These are phyloP conservation scores for Rhizopogon vinicolor DNA, from an alignment of 768 basidiomycete species.

Conservation along the genomic window DNA sequence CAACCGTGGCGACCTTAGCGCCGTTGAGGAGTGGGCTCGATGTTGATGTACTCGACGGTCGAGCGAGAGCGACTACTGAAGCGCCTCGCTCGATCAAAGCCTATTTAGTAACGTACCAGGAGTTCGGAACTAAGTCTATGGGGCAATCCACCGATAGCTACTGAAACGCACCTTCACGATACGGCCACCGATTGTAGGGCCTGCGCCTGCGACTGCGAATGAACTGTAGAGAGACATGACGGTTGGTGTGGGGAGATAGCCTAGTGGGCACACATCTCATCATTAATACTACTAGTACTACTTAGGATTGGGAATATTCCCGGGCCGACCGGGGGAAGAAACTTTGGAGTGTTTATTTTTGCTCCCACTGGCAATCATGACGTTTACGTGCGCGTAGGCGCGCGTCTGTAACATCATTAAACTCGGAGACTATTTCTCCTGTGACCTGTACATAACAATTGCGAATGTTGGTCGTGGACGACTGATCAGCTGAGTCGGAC, in stretches of 20 bases:
- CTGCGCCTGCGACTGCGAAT: constrained; percentile 32
- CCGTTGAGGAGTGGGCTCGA: constrained; percentile 18
- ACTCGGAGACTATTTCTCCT: too few species aligned
- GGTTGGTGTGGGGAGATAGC: not conserved
- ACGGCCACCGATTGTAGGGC: constrained; percentile 30
- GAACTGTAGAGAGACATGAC: constrained; percentile 25
- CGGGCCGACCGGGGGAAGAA: too few species aligned
- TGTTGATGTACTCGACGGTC: constrained; percentile 16
- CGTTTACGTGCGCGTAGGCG: too few species aligned
- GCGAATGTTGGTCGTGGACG: too few species aligned
- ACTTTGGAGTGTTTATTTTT: too few species aligned
- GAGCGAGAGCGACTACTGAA: constrained; percentile 22
- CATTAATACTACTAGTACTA: too few species aligned
- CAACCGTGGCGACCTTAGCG: constrained; percentile 22
- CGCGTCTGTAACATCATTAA: too few species aligned
- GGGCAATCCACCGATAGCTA: not conserved
- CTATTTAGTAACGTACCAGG: constrained; percentile 5
- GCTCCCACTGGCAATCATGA: too few species aligned
- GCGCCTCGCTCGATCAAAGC: constrained; percentile 15
- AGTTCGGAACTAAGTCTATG: not conserved
- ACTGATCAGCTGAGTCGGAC: too few species aligned
- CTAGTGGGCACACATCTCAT: too few species aligned
- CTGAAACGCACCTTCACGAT: constrained; percentile 21
- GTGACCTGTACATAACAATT: too few species aligned
- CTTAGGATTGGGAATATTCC: too few species aligned